Conservation (phyloP, 441 rosid genomes). For the Erysimum pusillum region DNA sequence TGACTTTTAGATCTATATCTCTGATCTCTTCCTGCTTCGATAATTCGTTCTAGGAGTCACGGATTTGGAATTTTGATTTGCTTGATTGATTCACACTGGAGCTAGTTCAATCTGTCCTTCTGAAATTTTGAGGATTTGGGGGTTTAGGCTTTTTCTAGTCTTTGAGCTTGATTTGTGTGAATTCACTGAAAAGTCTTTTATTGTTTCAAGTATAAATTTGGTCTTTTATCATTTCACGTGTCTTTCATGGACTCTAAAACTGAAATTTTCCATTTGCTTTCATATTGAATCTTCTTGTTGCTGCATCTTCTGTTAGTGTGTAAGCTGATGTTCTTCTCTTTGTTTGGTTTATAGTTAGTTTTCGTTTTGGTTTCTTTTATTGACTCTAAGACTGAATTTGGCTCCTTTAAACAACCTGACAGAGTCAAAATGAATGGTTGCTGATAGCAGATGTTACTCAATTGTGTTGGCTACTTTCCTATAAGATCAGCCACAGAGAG, state of each 20-base stretch:
- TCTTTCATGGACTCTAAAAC: too few relatives aligned
- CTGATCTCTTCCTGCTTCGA: conserved; percentile 31
- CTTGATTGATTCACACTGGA: conserved; percentile 23
- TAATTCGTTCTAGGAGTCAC: background rate
- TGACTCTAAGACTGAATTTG: too few relatives aligned
- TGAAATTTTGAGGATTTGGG: conserved; percentile 9
- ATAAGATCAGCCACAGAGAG: conserved; percentile 89
- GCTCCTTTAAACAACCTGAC: background rate
- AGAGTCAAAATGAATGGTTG: conserved; percentile 13
- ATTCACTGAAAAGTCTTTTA: conserved; percentile 1
- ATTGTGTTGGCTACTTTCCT: conserved; percentile 86
- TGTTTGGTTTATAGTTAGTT: too few relatives aligned
- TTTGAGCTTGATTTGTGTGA: conserved; percentile 24
- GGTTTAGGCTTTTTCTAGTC: conserved; percentile 1
- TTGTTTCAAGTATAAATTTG: too few relatives aligned
- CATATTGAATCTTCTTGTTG: too few relatives aligned
- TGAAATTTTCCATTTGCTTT: too few relatives aligned
- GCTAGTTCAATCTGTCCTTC: conserved; percentile 34
- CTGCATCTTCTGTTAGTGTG: too few relatives aligned
- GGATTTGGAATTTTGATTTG: conserved; percentile 22
- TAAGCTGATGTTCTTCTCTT: too few relatives aligned
- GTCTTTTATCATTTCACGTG: too few relatives aligned
- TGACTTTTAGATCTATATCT: conserved; percentile 42
- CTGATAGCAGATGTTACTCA: conserved; percentile 69
- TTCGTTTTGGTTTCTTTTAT: too few relatives aligned